Conservation (phyloP, 345 rosid species). For the Acer campestre region DNA sequence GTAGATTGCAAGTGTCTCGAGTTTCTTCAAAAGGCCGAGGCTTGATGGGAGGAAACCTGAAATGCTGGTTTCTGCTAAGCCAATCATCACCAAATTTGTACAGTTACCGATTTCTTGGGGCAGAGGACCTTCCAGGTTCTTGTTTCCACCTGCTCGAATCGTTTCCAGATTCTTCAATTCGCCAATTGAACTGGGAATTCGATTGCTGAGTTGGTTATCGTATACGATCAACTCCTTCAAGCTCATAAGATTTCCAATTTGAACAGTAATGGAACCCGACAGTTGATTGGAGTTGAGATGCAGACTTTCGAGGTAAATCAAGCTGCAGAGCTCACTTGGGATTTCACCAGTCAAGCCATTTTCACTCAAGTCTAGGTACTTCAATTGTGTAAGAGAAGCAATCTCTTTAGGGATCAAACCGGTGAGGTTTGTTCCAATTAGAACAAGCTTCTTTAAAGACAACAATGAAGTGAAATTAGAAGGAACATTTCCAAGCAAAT, state of each 20-base stretch:
- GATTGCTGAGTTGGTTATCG: constrained; percentile 73
- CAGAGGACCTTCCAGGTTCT: constrained; percentile 68
- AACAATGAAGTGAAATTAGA: constrained; percentile 44
- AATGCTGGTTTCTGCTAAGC: constrained; percentile 86
- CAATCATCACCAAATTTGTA: constrained; percentile 53
- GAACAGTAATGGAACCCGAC: constrained; percentile 57
- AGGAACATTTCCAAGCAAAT: constrained; percentile 53
- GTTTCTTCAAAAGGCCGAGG: constrained; percentile 62
- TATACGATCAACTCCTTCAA: constrained; percentile 54
- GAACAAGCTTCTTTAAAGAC: constrained; percentile 48
- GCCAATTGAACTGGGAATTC: constrained; percentile 65
- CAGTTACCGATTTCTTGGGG: constrained; percentile 81
- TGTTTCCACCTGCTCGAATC: constrained; percentile 88
- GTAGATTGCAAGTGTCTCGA: constrained; percentile 75
- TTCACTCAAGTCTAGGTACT: constrained; percentile 60
- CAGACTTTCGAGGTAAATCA: constrained; percentile 56
- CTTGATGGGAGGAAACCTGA: constrained; percentile 81
- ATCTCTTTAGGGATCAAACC: constrained; percentile 64
- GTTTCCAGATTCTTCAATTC: constrained; percentile 49
- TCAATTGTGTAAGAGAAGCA: constrained; percentile 38
- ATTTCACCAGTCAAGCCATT: constrained; percentile 69
- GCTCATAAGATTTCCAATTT: constrained; percentile 60
- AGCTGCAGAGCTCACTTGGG: constrained; percentile 61
- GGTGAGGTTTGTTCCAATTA: constrained; percentile 65
- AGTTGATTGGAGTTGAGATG: constrained; percentile 65